Conservation (phyloP, 306 rosid species). For the Lablab purpureus region DNA sequence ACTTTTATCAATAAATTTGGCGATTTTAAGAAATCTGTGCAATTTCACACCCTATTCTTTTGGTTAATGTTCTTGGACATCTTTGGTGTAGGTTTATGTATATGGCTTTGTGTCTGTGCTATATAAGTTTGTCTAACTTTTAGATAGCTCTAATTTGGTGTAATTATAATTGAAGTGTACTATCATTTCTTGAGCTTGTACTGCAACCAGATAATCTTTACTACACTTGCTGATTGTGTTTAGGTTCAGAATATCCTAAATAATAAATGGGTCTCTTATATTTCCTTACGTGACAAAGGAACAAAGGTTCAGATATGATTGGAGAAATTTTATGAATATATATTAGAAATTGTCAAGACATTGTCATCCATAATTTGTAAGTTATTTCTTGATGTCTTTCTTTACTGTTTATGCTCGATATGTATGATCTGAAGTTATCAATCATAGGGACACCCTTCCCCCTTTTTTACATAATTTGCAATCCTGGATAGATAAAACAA, state of each 20-base stretch:
- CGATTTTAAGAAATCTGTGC: slow-evolving; percentile 14
- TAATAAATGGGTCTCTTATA: slow-evolving; percentile 15
- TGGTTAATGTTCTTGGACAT: slow-evolving; percentile 14
- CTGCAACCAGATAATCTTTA: slow-evolving; percentile 23
- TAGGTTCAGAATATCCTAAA: slow-evolving; percentile 27
- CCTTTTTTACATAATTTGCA: neutral
- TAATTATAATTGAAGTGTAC: neutral
- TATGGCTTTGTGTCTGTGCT: slow-evolving; percentile 30
- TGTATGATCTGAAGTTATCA: slow-evolving; percentile 22
- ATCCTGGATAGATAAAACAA: slow-evolving; percentile 26
- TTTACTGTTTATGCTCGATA: slow-evolving; percentile 9
- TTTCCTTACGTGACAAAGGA: slow-evolving; percentile 27
- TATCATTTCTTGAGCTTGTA: slow-evolving; percentile 11
- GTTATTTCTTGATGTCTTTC: slow-evolving; percentile 19
- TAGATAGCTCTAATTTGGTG: slow-evolving; percentile 1
- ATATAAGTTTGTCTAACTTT: slow-evolving; percentile 5
- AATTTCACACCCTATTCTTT: slow-evolving; percentile 33
- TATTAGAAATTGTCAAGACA: neutral
- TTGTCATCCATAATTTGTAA: slow-evolving; percentile 25
- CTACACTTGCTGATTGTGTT: neutral
- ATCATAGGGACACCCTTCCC: slow-evolving; percentile 1
- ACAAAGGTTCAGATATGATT: slow-evolving; percentile 13
- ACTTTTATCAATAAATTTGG: slow-evolving; percentile 32
- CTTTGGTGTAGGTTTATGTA: slow-evolving; percentile 4
- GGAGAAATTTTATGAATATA: neutral